Evolutionary conservation across 2,329 filamentous ascomycete genomes (phyloP), one percentile per base, ranked within the genome.

Genomic region (Neodidymelliopsis sp.): DNA sequence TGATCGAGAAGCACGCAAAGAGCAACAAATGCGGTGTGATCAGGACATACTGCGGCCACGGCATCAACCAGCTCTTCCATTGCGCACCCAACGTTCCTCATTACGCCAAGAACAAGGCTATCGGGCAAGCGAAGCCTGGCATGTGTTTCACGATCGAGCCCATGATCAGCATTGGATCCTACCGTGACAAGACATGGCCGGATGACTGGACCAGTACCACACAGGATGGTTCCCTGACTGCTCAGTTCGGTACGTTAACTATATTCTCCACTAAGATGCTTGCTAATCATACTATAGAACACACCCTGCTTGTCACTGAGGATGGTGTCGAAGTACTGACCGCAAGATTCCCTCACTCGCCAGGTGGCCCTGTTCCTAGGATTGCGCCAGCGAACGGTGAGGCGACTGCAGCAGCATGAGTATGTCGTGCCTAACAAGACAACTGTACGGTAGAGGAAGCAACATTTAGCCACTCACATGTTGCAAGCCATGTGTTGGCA

Each of bases 71-170:
- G 57, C 80, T 96, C 31, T 99, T 99, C 81, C 94, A 99, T 75
- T 89, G 87, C 71, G 85, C 92, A 20, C 94, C 94, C 1, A 97
- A 95, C 70, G 87, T 99, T 41, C 94, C 94, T 4, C 94, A 99
- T 74, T 99, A 99, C 69, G 93, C 88, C 49, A 97, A 96, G 81
- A 99, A 97, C 77, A 99, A 97, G 83, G 91, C 93, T 0, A 89
- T 97, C 1, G 94, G 94, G 37, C 86, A 89, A 63, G 94, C 92
- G 52, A 97, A 97, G 78, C 87, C 90, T 0, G 94, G 94, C 43
- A 97, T 97, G 91, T 96, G 91, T 57, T 99, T 99, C 67, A 99
- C 94, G 0, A 99, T 99, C 54, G 94, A 99, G 77, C 94, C 94
- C 12, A 99, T 99, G 94, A 92, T 99, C 70, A 91, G 91, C 29